phyloP scores from a whole-genome alignment of 139 green algal genomes.

The Parachlorella kessleri region DNA sequence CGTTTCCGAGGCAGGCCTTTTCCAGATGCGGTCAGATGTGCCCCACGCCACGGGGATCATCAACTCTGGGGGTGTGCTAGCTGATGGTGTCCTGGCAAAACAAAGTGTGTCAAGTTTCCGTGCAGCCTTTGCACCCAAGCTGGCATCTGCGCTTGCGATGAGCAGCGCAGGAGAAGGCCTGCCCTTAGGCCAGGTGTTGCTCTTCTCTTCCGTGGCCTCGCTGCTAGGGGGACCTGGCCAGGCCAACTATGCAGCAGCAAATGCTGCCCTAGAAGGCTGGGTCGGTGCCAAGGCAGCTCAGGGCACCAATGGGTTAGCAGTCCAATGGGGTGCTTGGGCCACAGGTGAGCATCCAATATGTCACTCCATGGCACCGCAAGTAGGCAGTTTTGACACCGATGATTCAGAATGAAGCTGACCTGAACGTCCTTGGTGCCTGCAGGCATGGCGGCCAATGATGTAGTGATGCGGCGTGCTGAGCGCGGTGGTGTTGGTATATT shows the following conservation, averaged over 20 bases:
- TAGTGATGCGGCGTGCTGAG: not conserved
- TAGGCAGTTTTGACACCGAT: constrained; percentile 43
- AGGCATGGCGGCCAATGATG: not conserved
- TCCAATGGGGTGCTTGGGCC: constrained; percentile 89
- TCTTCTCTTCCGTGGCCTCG: constrained; percentile 73
- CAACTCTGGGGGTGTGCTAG: constrained; percentile 71
- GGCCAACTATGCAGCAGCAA: constrained; percentile 75
- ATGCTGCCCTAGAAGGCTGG: constrained; percentile 62
- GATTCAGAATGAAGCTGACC: constrained; percentile 59
- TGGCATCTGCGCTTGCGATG: not conserved
- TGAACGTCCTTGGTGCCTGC: constrained; percentile 16
- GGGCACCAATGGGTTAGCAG: not conserved
- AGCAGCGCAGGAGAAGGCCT: not conserved
- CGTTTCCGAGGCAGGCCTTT: constrained; percentile 24
- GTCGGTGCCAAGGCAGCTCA: constrained; percentile 1
- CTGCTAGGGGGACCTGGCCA: constrained; percentile 81
- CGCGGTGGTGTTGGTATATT: not conserved
- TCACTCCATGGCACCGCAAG: constrained; percentile 37
- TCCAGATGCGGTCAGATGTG: too few species aligned
- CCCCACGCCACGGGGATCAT: constrained; percentile 39
- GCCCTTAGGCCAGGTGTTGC: constrained; percentile 9
- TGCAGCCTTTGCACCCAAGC: constrained; percentile 56
- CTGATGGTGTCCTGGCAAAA: constrained; percentile 62
- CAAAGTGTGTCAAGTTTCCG: constrained; percentile 44
- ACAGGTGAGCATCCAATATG: constrained; percentile 26